Conservation (phyloP, 352 stramenopile genomes). For the Phytophthora syringae region DNA sequence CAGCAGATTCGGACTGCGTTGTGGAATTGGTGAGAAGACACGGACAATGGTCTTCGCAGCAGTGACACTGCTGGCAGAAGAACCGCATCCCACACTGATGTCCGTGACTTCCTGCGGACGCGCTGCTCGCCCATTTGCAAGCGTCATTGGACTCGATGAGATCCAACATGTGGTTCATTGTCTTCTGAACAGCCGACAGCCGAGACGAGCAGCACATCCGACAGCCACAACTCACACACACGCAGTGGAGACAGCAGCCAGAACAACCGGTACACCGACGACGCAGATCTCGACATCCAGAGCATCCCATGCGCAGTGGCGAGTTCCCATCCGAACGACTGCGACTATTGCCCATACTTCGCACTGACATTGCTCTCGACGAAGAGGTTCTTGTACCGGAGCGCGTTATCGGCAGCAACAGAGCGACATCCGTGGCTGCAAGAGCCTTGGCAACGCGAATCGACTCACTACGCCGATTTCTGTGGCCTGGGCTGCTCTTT, state of each 20-base stretch:
- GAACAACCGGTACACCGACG: slow-evolving; percentile 69
- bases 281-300: slow-evolving; percentile 62
- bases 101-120: slow-evolving; percentile 26
- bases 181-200: slow-evolving; percentile 63
- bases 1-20: neutral
- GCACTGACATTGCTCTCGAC: slow-evolving; percentile 27
- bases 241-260: slow-evolving; percentile 73
- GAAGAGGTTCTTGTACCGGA: slow-evolving; percentile 22
- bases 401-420: slow-evolving; percentile 13
- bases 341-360: slow-evolving; percentile 21
- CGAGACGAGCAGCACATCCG: slow-evolving; percentile 77
- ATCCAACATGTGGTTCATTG: slow-evolving; percentile 58
- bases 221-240: slow-evolving; percentile 72
- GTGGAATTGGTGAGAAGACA: slow-evolving; percentile 31
- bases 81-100: slow-evolving; percentile 46
- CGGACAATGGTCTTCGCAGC: slow-evolving; percentile 50
- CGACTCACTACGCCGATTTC: slow-evolving; percentile 33
- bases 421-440: slow-evolving; percentile 22
- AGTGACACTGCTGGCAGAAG: slow-evolving; percentile 45
- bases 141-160: slow-evolving; percentile 64
- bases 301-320: slow-evolving; percentile 67
- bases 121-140: slow-evolving; percentile 57
- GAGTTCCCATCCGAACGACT: slow-evolving; percentile 20
- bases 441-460: slow-evolving; percentile 41
- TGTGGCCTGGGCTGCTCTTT: slow-evolving; percentile 21